Evolutionary conservation across 306 rosid genomes (phyloP), one percentile per base, ranked within the genome.

Genomic region (Echinosophora koreensis): DNA sequence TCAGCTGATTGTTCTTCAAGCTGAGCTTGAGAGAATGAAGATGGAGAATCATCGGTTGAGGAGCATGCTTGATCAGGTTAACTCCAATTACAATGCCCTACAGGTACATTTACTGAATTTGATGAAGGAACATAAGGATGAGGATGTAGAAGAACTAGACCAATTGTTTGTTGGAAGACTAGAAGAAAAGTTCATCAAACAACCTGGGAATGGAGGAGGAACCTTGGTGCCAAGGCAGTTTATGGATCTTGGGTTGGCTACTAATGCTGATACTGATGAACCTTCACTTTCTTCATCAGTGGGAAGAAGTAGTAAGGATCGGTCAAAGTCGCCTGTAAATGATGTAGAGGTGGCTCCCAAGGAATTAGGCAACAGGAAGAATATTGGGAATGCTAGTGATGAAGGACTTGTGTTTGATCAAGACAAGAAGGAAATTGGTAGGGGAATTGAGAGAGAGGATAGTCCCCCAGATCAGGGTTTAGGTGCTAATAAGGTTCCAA

Each of bases 171-270:
- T 30, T 39, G 74, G 8, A 14, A 74, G 56, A 67, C 7, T 15
- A 16, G 86, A 75, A 69, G 85, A 83, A 9, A 72, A 76, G 73
- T 22, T 22, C 22, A 22, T 22, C 22, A 87, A 80, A 38, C 55
- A 54, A 28, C 50, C 11, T 55, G 89, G 58, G 34, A 74, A 50
- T 60, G 79, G 74, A 9, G 84, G 82, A 11, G 84, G 82, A 11
- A 14, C 14, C 3, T 71, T 85, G 37, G 90, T 84, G 54, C 97
- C 97, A 1, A 81, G 95, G 56, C 86, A 86, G 52, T 88, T 92
- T 39, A 85, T 89, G 85, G 95, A 92, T 83, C 97, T 92, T 51
- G 92, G 93, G 1, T 67, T 90, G 38, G 96, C 90, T 7, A 41
- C 80, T 17, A 81, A 85, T 57, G 86, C 52, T 8, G 86, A 64